Evolutionary conservation across 176 grass and related monocot genomes (phyloP), one percentile per base, ranked within the genome.

Genomic region (Carex kokanica): DNA sequence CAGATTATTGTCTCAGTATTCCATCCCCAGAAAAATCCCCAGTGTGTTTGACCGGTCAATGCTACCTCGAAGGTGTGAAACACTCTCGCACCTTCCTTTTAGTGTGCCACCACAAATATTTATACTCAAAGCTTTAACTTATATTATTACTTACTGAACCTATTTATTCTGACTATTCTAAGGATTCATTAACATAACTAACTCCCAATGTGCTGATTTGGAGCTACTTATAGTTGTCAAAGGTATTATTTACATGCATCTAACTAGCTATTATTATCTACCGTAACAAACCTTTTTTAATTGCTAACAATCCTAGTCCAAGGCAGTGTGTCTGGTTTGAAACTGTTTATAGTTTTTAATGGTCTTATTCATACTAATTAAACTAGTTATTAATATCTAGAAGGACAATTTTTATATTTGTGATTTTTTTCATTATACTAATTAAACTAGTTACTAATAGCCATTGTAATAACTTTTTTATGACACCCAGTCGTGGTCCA

Each of bases 381-480:
- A 70, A 70, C 66, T 70, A 70, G 66, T 40, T 70, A 41, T 70
- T n/a, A 9, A 69, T n/a, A 10, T 69, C 60, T 27, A 38, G 66
- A 41, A 20, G 66, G 36, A 14, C 8, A 41, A 69, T n/a, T 9
- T 68, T 38, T 40, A 68, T 40, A 40, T 16, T 16, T 67, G 64
- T 67, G 4, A 16, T 2, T 38, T 38, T 36, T 38, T 32, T 68
- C 8, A 17, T 40, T 40, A 17, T 68, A 68, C 64, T 38, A 17
- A 68, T 68, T 34, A 18, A 40, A n/a, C 17, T 69, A 69, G 34
- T 67, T 41, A 69, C 65, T 41, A 34, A 40, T 38, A 67, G 14
- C 11, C 17, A 36, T 3, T 25, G 20, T 10, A 16, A 36, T 36
- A 66, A 34, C 29, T 36, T 63, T 63, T 13, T 64, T 64, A 64